Evolutionary conservation across 805 yeast species (phyloP), one percentile per base, ranked within the genome.

Genomic region (Yarrowia sp.): DNA sequence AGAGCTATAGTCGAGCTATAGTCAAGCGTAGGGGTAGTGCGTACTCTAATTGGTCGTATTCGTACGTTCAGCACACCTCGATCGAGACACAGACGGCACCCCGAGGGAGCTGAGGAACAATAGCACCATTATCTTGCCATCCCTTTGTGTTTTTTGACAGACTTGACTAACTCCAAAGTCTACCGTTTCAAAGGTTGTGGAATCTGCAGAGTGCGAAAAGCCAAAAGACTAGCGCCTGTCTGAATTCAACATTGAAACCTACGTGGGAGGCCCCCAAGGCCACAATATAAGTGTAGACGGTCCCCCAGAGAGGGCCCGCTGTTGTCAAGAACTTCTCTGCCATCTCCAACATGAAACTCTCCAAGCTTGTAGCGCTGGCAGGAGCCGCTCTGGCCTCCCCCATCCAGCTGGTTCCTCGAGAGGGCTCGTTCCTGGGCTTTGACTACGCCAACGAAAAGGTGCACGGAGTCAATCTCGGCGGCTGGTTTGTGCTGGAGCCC

Each of bases 401-500:
- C 40, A 58, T 58, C 64, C 64, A 58, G 50, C 64, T 58, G 17
- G 44, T 43, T 5, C 64, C 64, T 33, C 50, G 64, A 33, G 42
- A 58, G 13, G 40, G 33, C 17, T 58, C 64, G n/a, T 58, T 13
- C 33, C 64, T 58, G 40, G 64, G 64, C 19, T 77, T 74, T 47
- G 73, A 74, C 72, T 77, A 76, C 68, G 70, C 68, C 55, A 71
- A 53, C 43, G 73, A 72, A 38, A 76, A 75, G 61, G 75, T 77
- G 8, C 76, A 78, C 20, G 80, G 79, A 73, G 92, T 92, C 61
- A 89, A 89, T 74, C 78, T 92, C 39, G 97, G 97, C 70, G 96
- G 97, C 55, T 92, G 97, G 97, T 83, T 92, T 63, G 92, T 92
- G 1, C 79, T 92, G 50, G 97, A 92, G 78, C 92, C 97, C 1